Evolutionary conservation across 139 green algal species (phyloP), one percentile per base, ranked within the genome.

Genomic region (Haematococcus lacustris): DNA sequence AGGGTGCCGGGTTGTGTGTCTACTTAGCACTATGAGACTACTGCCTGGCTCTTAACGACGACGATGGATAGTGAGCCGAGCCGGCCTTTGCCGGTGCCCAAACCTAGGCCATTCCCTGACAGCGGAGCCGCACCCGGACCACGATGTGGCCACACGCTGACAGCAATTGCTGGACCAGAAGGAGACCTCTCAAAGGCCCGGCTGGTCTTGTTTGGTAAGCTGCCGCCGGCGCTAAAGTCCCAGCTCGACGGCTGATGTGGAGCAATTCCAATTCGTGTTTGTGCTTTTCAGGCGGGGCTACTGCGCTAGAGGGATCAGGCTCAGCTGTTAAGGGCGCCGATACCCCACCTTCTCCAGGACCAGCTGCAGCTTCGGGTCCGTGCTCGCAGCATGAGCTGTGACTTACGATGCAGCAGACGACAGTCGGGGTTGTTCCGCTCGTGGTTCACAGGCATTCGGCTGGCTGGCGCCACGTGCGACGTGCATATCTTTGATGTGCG

Each of bases 111-210:
- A 1, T 90, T 92, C 60, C 85, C 85, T 2, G 75, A 81, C 28
- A n/a, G 68, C 2, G 84, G 81, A 3, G 66, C 75, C 7, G 66
- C 74, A 6, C 89, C 90, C 1, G 90, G 90, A 0, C 88, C 90
- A 23, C 72, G 93, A 62, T 98, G 93, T 63, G 93, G 93, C 1
- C 93, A 98, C 81, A 97, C 93, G 3, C 84, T 98, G 6, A 97
- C 93, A 1, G 84, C 91, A 5, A 89, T 97, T 40, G 72, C 84
- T 3, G 87, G 84, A 0, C 82, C 86, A 7, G 86, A 94, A 68
- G 86, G 84, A 0, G 88, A 95, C 68, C 70, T 89, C 0, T 80
- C 74, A 1, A 83, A 82, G 3, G 87, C 90, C 1, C 91, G 89
- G 47, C 85, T 98, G 1, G 80, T 98, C 2, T 51, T 97, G 30